Base-by-base conservation (phyloP, 306 rosid genomes). In the Corylus avellana region DNA sequence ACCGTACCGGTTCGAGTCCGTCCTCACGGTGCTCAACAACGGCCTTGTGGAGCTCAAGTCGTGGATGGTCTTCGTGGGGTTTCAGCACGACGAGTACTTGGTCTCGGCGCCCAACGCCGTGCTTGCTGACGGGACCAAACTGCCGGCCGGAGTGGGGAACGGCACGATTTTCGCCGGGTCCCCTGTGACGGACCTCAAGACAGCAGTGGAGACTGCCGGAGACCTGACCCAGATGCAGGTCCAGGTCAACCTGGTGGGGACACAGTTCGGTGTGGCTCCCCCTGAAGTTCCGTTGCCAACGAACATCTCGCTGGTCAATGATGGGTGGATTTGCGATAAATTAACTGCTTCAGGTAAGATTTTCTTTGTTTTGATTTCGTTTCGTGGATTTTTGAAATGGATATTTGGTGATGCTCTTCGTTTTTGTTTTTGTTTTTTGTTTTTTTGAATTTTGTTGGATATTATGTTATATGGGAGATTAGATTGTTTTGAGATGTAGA, bases 171-270 rank as follows among this genome's bases (percentile, higher is more conserved):
- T 96, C 1, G 91, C 92, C 0, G 99, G 99, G 2, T 90, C 71
- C 12, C 93, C 99, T 7, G 75, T 75, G 93, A 87, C 94, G 1
- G 98, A 96, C 83, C 96, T 96, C 77, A 90, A 90, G 80, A 91
- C 99, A 54, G 99, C 99, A 66, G 86, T 84, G 17, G 88, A 90
- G 77, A 96, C 99, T 0, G 99, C 99, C 1, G 99, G 99, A 0
- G 99, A 96, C 63, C 37, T 89, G 83, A 83, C 86, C 53, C 98
- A 96, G 97, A 93, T 90, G 96, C 84, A 86, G 81, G 91, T 84
- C 58, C 87, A 84, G 92, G 85, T 96, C 75, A 10, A 86, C 1
- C 70, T 96, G 63, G 32, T 90, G 7, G 99, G 99, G n/a, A 87
- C 93, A 2, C 93, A 88, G 70, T 93, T 87, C 37, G 99, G 99